A percentile compares a stretch with the other conserved stretches of the same genome.
Evolutionary conservation across 208 protist species (phyloP).

Genomic region (Wallacemonas rigidus): DNA sequence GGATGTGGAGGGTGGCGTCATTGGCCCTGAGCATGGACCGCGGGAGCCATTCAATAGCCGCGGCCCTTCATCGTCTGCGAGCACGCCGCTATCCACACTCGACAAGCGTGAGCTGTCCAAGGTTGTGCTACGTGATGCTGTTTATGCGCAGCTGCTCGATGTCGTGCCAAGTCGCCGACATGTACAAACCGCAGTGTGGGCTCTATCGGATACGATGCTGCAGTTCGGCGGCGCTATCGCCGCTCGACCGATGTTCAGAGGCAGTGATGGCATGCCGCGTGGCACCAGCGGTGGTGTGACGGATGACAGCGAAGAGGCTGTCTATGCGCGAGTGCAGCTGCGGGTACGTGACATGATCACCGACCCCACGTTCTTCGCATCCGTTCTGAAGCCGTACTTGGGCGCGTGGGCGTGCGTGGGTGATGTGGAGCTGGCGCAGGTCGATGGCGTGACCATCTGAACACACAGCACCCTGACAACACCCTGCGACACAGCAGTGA

Average conservation of each 20-base stretch:
- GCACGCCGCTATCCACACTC: constrained; percentile 36
- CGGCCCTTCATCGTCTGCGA: not conserved
- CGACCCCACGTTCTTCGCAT: constrained; percentile 28
- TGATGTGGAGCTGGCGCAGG: constrained; percentile 15
- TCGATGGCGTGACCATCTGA: constrained; percentile 25
- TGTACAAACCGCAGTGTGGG: constrained; percentile 41
- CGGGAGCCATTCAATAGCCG: not conserved
- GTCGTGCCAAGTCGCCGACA: constrained; percentile 33
- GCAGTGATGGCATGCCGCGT: not conserved
- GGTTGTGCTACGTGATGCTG: constrained; percentile 48
- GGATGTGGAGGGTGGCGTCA: not conserved
- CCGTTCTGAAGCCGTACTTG: constrained; percentile 37
- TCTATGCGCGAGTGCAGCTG: constrained; percentile 12
- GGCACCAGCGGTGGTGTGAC: not conserved
- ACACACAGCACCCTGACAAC: not conserved
- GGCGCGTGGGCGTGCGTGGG: constrained; percentile 26
- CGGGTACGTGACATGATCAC: constrained; percentile 33
- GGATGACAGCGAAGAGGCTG: not conserved
- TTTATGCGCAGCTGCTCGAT: constrained; percentile 47
- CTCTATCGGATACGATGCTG: constrained; percentile 25
- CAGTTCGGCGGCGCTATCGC: constrained; percentile 47
- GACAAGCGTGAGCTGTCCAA: constrained; percentile 59
- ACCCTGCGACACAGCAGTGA: not conserved
- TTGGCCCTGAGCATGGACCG: not conserved
- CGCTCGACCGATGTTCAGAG: constrained; percentile 15